These are phyloP conservation scores for Picochlorum costavermella DNA, from an alignment of 139 green algal species.

Conservation along the genomic window DNA sequence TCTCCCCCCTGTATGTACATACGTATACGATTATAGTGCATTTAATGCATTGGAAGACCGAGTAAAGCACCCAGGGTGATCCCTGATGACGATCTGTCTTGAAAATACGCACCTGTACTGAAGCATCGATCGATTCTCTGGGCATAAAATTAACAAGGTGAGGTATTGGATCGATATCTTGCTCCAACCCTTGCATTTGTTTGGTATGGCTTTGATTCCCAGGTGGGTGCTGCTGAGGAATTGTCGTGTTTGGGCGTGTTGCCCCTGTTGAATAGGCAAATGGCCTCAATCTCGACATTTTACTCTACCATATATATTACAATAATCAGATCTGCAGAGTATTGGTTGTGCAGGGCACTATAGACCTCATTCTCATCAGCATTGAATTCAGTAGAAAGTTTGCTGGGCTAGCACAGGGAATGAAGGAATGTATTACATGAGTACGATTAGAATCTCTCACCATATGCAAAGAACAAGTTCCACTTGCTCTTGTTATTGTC, in stretches of 20 bases:
- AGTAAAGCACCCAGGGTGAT: not conserved
- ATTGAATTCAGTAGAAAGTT: too few relatives aligned
- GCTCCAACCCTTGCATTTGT: constrained; percentile 9
- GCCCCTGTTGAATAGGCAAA: too few relatives aligned
- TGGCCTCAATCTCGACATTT: too few relatives aligned
- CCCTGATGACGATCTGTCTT: not conserved
- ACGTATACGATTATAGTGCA: not conserved
- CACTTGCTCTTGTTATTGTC: constrained; percentile 79
- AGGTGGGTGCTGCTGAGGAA: too few relatives aligned
- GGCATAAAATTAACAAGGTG: not conserved
- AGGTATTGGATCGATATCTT: not conserved
- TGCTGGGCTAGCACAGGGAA: too few relatives aligned
- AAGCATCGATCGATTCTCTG: constrained; percentile 8
- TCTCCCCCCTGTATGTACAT: not conserved
- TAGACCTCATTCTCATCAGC: too few relatives aligned
- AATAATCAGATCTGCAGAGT: too few relatives aligned
- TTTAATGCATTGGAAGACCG: not conserved
- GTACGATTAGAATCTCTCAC: constrained; percentile 78
- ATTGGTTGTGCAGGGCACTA: too few relatives aligned
- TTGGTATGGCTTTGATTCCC: not conserved
- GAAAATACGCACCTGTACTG: constrained; percentile 8
- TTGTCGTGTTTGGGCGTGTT: too few relatives aligned
- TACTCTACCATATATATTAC: too few relatives aligned
- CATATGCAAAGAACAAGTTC: constrained; percentile 72
- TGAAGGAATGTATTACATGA: not conserved